Percentiles rank a stretch among this genome's conserved stretches.
Conservation (phyloP, 345 rosid species). For the Salix exigua region DNA sequence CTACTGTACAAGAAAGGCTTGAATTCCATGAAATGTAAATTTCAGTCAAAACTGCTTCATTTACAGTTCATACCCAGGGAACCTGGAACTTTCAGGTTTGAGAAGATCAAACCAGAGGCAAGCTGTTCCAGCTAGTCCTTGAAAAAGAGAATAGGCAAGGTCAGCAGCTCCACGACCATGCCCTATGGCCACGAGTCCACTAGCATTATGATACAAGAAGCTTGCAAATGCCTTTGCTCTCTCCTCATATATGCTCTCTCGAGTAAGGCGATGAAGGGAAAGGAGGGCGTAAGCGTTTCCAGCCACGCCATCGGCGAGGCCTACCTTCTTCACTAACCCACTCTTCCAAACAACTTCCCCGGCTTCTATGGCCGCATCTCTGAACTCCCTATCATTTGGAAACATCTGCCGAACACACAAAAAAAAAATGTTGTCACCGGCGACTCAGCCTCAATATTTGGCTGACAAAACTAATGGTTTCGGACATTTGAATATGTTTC, state of each 20-base stretch:
- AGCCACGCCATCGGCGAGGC: slow-evolving; percentile 71
- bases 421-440: background rate
- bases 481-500: background rate
- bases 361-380: slow-evolving; percentile 83
- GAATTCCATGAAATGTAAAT: background rate
- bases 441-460: background rate
- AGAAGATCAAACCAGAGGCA: slow-evolving; percentile 76
- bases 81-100: slow-evolving; percentile 46
- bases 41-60: background rate
- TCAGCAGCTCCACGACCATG: slow-evolving; percentile 24
- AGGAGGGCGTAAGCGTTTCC: slow-evolving; percentile 87
- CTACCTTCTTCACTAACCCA: slow-evolving; percentile 72
- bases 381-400: slow-evolving; percentile 65
- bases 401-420: slow-evolving; percentile 37
- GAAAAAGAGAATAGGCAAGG: slow-evolving; percentile 58
- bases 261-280: slow-evolving; percentile 66
- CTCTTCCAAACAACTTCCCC: slow-evolving; percentile 96
- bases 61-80: slow-evolving; percentile 79
- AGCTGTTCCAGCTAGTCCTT: slow-evolving; percentile 66
- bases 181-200: slow-evolving; percentile 16
- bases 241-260: slow-evolving; percentile 66
- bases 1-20: background rate
- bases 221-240: slow-evolving; percentile 74
- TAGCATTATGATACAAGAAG: slow-evolving; percentile 53
- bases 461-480: background rate